Base-by-base conservation (phyloP, 163 green algal genomes). In the Volvox carteri region DNA sequence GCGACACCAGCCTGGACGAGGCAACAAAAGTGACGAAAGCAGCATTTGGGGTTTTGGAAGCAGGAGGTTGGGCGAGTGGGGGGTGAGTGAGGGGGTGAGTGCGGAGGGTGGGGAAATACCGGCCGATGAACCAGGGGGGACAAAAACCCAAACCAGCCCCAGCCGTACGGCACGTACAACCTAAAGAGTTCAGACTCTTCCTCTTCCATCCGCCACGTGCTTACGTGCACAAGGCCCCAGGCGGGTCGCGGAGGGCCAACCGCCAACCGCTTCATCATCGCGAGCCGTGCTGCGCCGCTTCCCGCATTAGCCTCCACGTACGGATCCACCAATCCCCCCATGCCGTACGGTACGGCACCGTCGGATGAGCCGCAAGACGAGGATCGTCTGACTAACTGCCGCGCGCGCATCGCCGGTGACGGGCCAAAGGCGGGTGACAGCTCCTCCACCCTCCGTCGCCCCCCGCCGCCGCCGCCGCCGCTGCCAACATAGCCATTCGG, bases 221-320 rank as follows among this genome's bases (percentile, higher is more conserved):
- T 87, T 33, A 87, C 80, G 16, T 78, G 28, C 2, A 87, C 18
- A 25, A 87, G 80, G 44, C 80, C 80, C 80, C 80, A 87, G 18
- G 80, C 80, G 1, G 80, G 80, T 28, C 80, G 62, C 42, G 80
- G 35, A 0, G 80, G 80, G 0, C 80, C 80, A 56, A 87, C 62
- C 44, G 62, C 80, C 80, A 87, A 58, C 80, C 46, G 80, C 33
- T 72, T 52, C 80, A 87, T 39, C 62, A 74, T 46, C 60, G 62
- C 30, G 39, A 87, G 80, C 62, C 80, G 30, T 7, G 80, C 80
- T 62, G 80, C 46, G 21, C 80, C 80, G 44, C 60, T 72, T 44
- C 35, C 80, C 80, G 80, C 80, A 21, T 37, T 41, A 1, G 62
- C 80, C 14, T 78, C 62, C 18, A 87, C n/a, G 4, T n/a, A 42